Percentiles rank a stretch among this genome's conserved stretches.
These are phyloP conservation scores for Saccharomyces mikatae DNA, from an alignment of 805 yeast species.

Conservation along the genomic window DNA sequence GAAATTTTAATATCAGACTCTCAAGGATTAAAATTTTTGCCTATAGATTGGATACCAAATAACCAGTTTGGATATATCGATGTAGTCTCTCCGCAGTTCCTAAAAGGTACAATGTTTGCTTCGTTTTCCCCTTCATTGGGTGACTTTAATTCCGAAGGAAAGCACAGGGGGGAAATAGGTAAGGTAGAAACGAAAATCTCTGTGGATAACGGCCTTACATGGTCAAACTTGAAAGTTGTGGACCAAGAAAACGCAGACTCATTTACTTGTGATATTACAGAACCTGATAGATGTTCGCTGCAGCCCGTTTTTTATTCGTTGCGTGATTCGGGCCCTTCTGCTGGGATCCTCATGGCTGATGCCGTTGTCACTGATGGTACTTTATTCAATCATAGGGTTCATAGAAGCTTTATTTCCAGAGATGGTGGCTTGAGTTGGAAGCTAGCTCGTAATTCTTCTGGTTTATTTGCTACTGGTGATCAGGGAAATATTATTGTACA, in stretches of 20 bases:
- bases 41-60: constrained; percentile 9
- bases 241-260: constrained; percentile 34
- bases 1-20: constrained; percentile 25
- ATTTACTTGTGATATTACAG: constrained; percentile 22
- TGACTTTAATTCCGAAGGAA: too few species aligned
- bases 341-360: constrained; percentile 37
- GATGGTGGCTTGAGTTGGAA: constrained; percentile 75
- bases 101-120: constrained; percentile 19
- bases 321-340: too few species aligned
- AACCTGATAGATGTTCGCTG: constrained; percentile 44
- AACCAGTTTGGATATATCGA: constrained; percentile 4
- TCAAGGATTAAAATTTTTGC: constrained; percentile 25
- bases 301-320: too few species aligned
- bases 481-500: constrained; percentile 67
- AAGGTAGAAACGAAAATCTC: constrained; percentile 38
- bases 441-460: constrained; percentile 43
- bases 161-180: too few species aligned
- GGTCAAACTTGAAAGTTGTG: constrained; percentile 39
- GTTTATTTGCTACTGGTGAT: constrained; percentile 59
- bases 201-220: constrained; percentile 45
- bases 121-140: constrained; percentile 1
- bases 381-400: constrained; percentile 1
- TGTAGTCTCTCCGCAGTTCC: constrained; percentile 3
- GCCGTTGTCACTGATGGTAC: constrained; percentile 15
- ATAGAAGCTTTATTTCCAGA: constrained; percentile 53